These are phyloP conservation scores for Lignosus rhinocerotis DNA, from an alignment of 1,284 basidiomycete species.

Conservation along the genomic window DNA sequence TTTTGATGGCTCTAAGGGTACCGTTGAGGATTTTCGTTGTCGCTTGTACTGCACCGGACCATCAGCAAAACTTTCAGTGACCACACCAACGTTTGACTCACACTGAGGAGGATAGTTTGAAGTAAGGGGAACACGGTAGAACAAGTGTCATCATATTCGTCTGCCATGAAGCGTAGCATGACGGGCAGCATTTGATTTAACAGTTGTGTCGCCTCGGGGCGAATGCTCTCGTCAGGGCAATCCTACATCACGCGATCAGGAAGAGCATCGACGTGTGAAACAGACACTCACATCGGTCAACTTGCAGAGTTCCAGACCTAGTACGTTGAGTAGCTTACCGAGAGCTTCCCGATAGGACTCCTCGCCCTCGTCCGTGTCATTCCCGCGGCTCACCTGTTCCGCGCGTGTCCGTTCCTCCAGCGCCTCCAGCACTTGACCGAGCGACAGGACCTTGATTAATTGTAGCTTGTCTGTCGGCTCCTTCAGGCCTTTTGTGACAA, in stretches of 20 bases:
- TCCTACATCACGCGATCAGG: constrained; percentile 45
- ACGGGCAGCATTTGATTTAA: constrained; percentile 78
- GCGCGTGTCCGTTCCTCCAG: constrained; percentile 77
- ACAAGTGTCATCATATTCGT: constrained; percentile 86
- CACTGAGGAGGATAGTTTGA: constrained; percentile 71
- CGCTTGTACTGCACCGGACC: constrained; percentile 68
- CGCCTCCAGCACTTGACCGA: constrained; percentile 78
- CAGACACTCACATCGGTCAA: constrained; percentile 70
- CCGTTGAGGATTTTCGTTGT: constrained; percentile 63
- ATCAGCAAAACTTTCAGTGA: background rate
- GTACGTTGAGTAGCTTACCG: constrained; percentile 81
- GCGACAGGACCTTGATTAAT: constrained; percentile 86
- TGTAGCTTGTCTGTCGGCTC: constrained; percentile 90
- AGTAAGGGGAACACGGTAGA: constrained; percentile 84
- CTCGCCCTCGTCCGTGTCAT: constrained; percentile 73
- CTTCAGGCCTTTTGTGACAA: constrained; percentile 92
- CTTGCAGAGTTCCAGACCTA: constrained; percentile 86
- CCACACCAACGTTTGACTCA: constrained; percentile 41
- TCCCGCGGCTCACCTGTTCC: constrained; percentile 65
- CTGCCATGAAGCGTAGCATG: constrained; percentile 87
- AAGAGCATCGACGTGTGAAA: background rate
- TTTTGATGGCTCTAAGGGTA: constrained; percentile 72
- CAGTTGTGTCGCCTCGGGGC: constrained; percentile 67
- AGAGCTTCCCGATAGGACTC: constrained; percentile 89
- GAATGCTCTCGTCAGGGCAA: constrained; percentile 59